Evolutionary conservation across 495 filamentous ascomycete species (phyloP).

Genomic region (Xylaria acuta): DNA sequence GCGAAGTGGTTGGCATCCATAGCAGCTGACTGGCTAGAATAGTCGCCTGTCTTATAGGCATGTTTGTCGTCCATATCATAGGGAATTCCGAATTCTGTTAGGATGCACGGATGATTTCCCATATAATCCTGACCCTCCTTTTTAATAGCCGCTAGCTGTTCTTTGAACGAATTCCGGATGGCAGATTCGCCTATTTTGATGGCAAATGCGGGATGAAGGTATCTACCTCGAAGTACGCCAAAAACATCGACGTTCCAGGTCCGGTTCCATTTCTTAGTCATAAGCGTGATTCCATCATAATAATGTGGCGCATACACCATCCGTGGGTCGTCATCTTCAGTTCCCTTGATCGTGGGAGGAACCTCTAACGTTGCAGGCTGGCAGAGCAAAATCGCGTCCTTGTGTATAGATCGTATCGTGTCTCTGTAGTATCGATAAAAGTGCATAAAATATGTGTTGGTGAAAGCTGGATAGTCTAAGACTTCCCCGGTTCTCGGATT

Average conservation of each 20-base stretch:
- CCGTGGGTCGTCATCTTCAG: conserved; percentile 83
- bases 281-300: conserved; percentile 94
- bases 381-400: conserved; percentile 84
- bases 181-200: conserved; percentile 93
- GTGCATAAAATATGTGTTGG: conserved; percentile 85
- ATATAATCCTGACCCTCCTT: conserved; percentile 90
- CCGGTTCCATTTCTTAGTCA: conserved; percentile 99
- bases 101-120: conserved; percentile 86
- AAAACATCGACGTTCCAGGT: conserved; percentile 97
- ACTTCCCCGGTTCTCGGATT: conserved; percentile 71
- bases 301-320: conserved; percentile 95
- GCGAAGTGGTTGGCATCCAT: conserved; percentile 98
- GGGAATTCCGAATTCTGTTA: conserved; percentile 96
- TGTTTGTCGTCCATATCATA: conserved; percentile 98
- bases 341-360: conserved; percentile 86
- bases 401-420: conserved; percentile 75
- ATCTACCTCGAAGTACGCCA: conserved; percentile 86
- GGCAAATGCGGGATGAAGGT: conserved; percentile 84
- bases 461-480: conserved; percentile 83
- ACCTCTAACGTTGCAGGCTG: conserved; percentile 93
- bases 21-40: conserved; percentile 87
- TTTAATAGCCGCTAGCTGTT: conserved; percentile 86
- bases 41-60: conserved; percentile 96
- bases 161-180: conserved; percentile 90
- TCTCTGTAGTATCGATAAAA: conserved; percentile 79